Evolutionary conservation across 2,329 filamentous ascomycete species (phyloP).

Genomic region (Hortaea werneckii): DNA sequence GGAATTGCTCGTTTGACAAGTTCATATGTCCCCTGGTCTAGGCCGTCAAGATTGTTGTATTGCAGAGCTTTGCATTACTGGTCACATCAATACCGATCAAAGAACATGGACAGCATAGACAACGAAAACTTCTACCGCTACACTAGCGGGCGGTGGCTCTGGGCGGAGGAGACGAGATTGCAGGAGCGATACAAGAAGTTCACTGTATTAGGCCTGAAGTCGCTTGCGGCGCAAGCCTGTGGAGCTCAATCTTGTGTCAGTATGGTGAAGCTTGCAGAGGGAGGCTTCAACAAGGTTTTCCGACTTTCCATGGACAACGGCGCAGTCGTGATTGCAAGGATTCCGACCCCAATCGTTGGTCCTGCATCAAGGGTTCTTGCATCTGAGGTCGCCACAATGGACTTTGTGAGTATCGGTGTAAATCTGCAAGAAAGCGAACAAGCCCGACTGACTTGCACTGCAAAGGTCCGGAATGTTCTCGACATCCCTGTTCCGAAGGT

Average conservation of each 20-base stretch:
- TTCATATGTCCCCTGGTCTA: too few relatives aligned
- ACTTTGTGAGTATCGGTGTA: too few relatives aligned
- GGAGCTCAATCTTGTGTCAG: slow-evolving; percentile 24
- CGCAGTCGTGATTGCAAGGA: slow-evolving; percentile 4
- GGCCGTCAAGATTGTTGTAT: too few relatives aligned
- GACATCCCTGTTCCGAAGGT: not conserved
- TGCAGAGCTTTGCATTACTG: too few relatives aligned
- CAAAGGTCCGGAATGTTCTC: not conserved
- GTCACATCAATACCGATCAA: too few relatives aligned
- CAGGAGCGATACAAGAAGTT: slow-evolving; percentile 24
- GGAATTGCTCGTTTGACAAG: too few relatives aligned
- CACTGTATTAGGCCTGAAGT: slow-evolving; percentile 26
- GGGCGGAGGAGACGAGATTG: slow-evolving; percentile 27
- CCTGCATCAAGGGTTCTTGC: not conserved
- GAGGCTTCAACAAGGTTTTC: slow-evolving; percentile 19
- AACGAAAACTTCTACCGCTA: slow-evolving; percentile 12
- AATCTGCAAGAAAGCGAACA: too few relatives aligned
- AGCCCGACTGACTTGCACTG: too few relatives aligned
- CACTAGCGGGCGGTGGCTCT: slow-evolving; percentile 27
- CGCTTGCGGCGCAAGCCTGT: slow-evolving; percentile 21
- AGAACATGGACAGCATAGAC: too few relatives aligned
- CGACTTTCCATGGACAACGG: slow-evolving; percentile 18
- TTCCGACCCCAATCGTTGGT: slow-evolving; percentile 3
- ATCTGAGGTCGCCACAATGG: not conserved
- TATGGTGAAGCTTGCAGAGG: slow-evolving; percentile 25